Conservation (phyloP, 352 stramenopile species). For the Phytophthora aleatoria region DNA sequence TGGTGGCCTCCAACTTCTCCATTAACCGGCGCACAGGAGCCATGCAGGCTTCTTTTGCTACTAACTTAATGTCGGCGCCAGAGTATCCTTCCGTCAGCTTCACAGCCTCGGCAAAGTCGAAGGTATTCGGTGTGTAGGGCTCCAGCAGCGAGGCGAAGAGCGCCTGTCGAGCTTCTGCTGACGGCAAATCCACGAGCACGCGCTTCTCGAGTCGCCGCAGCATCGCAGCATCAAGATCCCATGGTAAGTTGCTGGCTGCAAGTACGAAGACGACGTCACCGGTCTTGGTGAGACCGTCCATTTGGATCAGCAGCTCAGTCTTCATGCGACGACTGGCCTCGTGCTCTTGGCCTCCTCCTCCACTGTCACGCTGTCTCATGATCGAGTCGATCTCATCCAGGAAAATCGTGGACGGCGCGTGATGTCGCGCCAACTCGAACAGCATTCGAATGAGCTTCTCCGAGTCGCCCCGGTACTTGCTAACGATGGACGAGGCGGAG, state of each 20-base stretch:
- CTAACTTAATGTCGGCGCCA: slow-evolving; percentile 84
- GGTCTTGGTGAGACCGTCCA: slow-evolving; percentile 84
- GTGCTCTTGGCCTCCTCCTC: slow-evolving; percentile 75
- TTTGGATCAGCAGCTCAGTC: slow-evolving; percentile 87
- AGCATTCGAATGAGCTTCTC: slow-evolving; percentile 89
- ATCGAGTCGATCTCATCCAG: slow-evolving; percentile 90
- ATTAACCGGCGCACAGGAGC: slow-evolving; percentile 77
- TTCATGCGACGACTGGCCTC: slow-evolving; percentile 89
- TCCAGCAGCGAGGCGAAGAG: slow-evolving; percentile 67
- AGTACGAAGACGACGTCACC: slow-evolving; percentile 86
- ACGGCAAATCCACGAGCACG: slow-evolving; percentile 79
- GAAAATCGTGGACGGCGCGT: slow-evolving; percentile 88
- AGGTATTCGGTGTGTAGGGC: slow-evolving; percentile 58
- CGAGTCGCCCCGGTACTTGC: slow-evolving; percentile 86
- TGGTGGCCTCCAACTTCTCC: slow-evolving; percentile 54
- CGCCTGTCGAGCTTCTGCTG: slow-evolving; percentile 52
- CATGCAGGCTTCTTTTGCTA: slow-evolving; percentile 88
- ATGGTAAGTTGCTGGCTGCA: slow-evolving; percentile 82
- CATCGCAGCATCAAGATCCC: slow-evolving; percentile 83
- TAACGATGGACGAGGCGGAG: slow-evolving; percentile 86
- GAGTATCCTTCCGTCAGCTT: slow-evolving; percentile 74
- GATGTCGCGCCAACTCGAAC: slow-evolving; percentile 82
- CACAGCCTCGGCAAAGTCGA: slow-evolving; percentile 60
- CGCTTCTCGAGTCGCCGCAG: slow-evolving; percentile 84
- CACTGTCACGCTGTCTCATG: slow-evolving; percentile 86